Evolutionary conservation across 352 stramenopile species (phyloP).

Genomic region (Globisporangium acanthophoron): DNA sequence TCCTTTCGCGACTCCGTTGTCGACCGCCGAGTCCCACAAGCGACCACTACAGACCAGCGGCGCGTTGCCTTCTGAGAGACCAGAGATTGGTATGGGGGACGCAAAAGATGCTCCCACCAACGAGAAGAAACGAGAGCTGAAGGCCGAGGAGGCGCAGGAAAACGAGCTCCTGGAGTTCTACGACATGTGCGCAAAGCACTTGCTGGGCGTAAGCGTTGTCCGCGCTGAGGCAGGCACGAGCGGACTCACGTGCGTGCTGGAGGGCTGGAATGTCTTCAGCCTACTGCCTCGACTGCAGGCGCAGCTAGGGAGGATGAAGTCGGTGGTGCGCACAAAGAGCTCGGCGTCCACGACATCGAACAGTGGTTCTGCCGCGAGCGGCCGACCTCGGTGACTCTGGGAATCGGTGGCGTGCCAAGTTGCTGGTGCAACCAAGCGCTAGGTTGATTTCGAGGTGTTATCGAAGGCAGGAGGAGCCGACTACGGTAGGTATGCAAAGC

Average conservation of each 20-base stretch:
- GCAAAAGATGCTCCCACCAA: conserved; percentile 1
- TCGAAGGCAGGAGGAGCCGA: not conserved
- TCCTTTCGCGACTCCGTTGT: conserved; percentile 16
- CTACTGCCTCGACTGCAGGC: conserved; percentile 38
- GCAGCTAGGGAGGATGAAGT: conserved; percentile 16
- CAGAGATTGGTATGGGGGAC: not conserved
- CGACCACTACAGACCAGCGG: not conserved
- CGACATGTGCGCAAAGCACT: conserved; percentile 36
- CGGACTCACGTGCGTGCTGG: conserved; percentile 44
- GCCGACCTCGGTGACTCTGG: not conserved
- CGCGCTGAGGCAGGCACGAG: conserved; percentile 61
- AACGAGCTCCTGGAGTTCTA: conserved; percentile 56
- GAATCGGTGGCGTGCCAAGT: not conserved
- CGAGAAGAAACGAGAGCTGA: conserved; percentile 7
- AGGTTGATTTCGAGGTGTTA: too few species aligned
- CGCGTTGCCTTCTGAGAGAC: not conserved
- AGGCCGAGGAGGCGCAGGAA: conserved; percentile 32
- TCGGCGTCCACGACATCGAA: conserved; percentile 16
- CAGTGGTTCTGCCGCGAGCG: not conserved
- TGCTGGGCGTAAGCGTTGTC: conserved; percentile 47
- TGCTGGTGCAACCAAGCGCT: too few species aligned
- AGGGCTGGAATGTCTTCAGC: conserved; percentile 65
- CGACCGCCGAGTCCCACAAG: conserved; percentile 13
- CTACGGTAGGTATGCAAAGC: not conserved
- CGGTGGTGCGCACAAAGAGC: conserved; percentile 35